Base-by-base conservation (phyloP, 139 green algal species). In the Pycnococcus provasolii region DNA sequence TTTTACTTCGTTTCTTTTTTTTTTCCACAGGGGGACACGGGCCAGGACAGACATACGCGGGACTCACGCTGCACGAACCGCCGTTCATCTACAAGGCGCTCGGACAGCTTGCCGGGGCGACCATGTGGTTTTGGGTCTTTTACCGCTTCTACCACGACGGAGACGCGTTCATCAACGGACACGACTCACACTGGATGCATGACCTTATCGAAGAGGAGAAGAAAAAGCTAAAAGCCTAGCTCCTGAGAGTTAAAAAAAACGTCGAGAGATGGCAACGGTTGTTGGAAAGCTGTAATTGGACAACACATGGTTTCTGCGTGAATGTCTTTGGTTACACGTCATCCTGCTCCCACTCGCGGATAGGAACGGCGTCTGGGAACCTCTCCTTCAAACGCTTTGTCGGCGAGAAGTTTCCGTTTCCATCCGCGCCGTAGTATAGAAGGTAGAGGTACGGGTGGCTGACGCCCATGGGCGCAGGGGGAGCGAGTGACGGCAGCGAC, bases 401-500 rank as follows among this genome's bases (percentile, higher is more conserved):
- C 0, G 77, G 77, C 9, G 82, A 73, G 64, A 67, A 83, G 65
- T 83, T 70, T 7, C 77, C 77, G 15, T 71, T 51, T 13, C 44
- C 50, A 4, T 83, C 76, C 59, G 61, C 37, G 13, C 77, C 77
- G 26, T 65, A 83, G 73, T 83, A 83, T 42, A 83, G 60, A 9
- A 83, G 60, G 59, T 83, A 83, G 26, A 57, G 55, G 62, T 83
- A 83, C n/a, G 72, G 77, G 60, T 83, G 77, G 8, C n/a, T 26
- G 26, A 26, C 26, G 26, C 26, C 26, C 26, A 26, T 26, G 26
- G 26, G 26, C 26, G 26, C 26, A 26, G 26, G 26, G 0, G 26
- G 26, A 26, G 26, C 26, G 26, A 26, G 26, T 26, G 26, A 26
- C 26, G 26, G 26, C 26, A 26, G 26, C 26, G 26, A 26, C 26